Evolutionary conservation across 139 green algal species (phyloP), one percentile per base, ranked within the genome.

Genomic region (Prasinococcaceae sp.): DNA sequence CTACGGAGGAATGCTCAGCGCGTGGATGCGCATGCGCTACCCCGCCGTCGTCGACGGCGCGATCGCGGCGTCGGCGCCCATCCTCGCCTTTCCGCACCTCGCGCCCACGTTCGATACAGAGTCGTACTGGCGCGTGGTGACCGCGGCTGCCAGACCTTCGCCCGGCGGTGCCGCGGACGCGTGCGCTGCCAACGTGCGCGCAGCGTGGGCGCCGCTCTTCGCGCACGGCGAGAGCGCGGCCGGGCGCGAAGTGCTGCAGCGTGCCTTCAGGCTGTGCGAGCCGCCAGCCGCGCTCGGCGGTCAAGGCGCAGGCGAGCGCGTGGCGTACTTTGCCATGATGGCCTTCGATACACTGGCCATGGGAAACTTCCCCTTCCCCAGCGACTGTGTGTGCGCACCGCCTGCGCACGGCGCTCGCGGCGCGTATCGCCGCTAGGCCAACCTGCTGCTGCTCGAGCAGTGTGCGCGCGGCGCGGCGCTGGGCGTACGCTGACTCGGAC

Each of bases 61-160:
- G 14, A 79, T 95, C 36, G 81, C 86, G 1, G 78, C 53, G 1
- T 85, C 70, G 3, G 87, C 87, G 0, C 87, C 87, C 25, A 90
- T 94, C 35, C 47, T 47, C 16, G 37, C 9, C 36, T 64, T 64
- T 46, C 17, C 20, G 10, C 38, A 26, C 12, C 27, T 46, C 17
- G 14, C 39, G 20, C 53, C 53, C 17, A 20, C 23, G 25, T 23
- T 33, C 3, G 40, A 61, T 22, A 17, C 28, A 30, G 22, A 26
- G 24, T 32, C 39, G 17, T 61, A 44, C 25, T 9, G 40, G 8
- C n/a, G n/a, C 40, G 19, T 25, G 6, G 10, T 47, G n/a, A 47
- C 40, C 6, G 40, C n/a, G n/a, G 10, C 10, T 25, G 10, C 16
- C 10, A 24, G n/a, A 25, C 12, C 10, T 24, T 28, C 33, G 33